phyloP scores from a whole-genome alignment of 208 protist species.

The Wallacemonas sp. region DNA sequence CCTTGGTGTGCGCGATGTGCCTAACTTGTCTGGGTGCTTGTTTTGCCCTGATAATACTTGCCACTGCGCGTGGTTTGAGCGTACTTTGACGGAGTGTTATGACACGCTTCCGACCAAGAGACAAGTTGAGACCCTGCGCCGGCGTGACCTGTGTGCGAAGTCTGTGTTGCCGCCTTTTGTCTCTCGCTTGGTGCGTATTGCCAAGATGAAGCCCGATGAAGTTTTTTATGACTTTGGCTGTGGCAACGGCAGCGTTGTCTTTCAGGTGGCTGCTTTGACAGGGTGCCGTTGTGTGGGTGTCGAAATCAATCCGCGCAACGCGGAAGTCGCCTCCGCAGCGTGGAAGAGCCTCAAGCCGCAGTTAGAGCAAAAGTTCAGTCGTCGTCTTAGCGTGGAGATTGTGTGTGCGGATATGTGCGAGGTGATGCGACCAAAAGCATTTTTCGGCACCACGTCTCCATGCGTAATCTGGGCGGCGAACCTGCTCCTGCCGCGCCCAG shows the following conservation, averaged over 20 bases:
- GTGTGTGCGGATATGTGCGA: slow-evolving; percentile 70
- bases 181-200: slow-evolving; percentile 48
- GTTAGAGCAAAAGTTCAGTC: slow-evolving; percentile 43
- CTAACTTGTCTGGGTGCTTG: slow-evolving; percentile 53
- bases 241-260: slow-evolving; percentile 87
- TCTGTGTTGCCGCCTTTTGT: slow-evolving; percentile 85
- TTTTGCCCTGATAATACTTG: slow-evolving; percentile 53
- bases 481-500: slow-evolving; percentile 56
- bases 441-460: slow-evolving; percentile 28
- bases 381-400: slow-evolving; percentile 56
- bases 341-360: slow-evolving; percentile 49
- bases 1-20: slow-evolving; percentile 36
- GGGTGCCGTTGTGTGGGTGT: slow-evolving; percentile 77
- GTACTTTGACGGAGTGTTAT: slow-evolving; percentile 50
- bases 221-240: slow-evolving; percentile 85
- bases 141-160: slow-evolving; percentile 81
- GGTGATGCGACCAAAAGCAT: slow-evolving; percentile 30
- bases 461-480: slow-evolving; percentile 81
- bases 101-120: slow-evolving; percentile 43
- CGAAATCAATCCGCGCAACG: slow-evolving; percentile 73
- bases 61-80: slow-evolving; percentile 48
- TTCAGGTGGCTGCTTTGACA: slow-evolving; percentile 77
- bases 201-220: slow-evolving; percentile 33
- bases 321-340: slow-evolving; percentile 49
- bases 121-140: slow-evolving; percentile 35